phyloP scores from a whole-genome alignment of 2,329 filamentous ascomycete genomes.

The Bipolaris oryzae region DNA sequence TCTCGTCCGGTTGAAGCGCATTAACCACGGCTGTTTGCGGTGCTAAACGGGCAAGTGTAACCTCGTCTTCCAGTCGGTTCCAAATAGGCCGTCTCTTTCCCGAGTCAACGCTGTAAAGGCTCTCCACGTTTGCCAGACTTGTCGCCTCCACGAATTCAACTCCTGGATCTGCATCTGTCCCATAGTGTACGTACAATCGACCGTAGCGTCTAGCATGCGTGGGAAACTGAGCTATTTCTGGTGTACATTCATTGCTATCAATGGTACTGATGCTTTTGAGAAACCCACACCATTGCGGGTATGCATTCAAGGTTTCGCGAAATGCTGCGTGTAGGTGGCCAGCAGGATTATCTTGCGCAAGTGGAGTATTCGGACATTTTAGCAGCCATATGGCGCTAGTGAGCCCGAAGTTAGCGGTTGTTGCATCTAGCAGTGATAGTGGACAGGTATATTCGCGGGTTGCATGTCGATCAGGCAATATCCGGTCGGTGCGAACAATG shows the following conservation, averaged over 20 bases:
- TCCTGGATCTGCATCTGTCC: not conserved
- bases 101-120: not conserved
- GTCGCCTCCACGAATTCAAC: slow-evolving; percentile 10
- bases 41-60: not conserved
- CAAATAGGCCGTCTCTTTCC: not conserved
- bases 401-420: slow-evolving; percentile 12
- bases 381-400: slow-evolving; percentile 16
- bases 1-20: slow-evolving; percentile 6
- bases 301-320: slow-evolving; percentile 3
- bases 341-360: not conserved
- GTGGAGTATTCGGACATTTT: not conserved
- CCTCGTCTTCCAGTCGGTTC: not conserved
- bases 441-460: not conserved
- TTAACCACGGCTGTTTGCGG: not conserved
- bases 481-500: too few species aligned
- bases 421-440: slow-evolving; percentile 17
- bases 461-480: too few species aligned
- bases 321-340: slow-evolving; percentile 10
- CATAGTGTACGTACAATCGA: slow-evolving; percentile 13
- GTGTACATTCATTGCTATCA: not conserved
- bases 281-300: slow-evolving; percentile 12
- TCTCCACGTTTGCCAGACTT: not conserved
- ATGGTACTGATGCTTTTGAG: slow-evolving; percentile 7
- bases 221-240: slow-evolving; percentile 7
- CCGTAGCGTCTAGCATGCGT: slow-evolving; percentile 12